Base-by-base conservation (phyloP, 441 rosid genomes). In the Populus hybrid region DNA sequence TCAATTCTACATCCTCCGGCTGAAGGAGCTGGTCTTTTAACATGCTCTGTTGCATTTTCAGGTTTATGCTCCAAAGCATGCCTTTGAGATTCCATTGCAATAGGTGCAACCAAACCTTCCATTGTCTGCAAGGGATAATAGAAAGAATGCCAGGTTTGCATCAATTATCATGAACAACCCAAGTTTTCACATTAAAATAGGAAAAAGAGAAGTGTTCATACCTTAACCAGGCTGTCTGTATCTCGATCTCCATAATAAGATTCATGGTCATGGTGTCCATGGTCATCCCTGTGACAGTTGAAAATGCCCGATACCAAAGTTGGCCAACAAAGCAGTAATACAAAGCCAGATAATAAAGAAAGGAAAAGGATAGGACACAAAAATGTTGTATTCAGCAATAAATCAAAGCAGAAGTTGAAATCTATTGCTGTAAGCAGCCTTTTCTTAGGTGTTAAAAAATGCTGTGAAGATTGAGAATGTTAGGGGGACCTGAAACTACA, bases 161-260 rank as follows among this genome's bases (percentile, higher is more conserved):
- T 46, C 57, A 46, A 46, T 46, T 46, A 46, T 46, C 28, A 40
- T 30, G 76, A 24, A 24, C 20, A 18, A 18, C 12, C 71, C 73
- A 70, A 69, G 66, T 67, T 30, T 73, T 65, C 72, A 64, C 35
- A 26, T n/a, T 3, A 21, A 71, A 76, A 5, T 30, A 6, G 61
- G 14, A 72, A 65, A 69, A 40, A 18, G 36, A 59, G 57, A 66
- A 72, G 21, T 65, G 10, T 78, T 69, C 70, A 30, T 83, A 92
- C 99, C 98, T 91, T 89, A 68, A 95, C 95, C 89, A 97, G 88
- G 83, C 90, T 88, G 0, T 97, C 97, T 40, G 98, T 91, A 86
- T 97, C 99, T 77, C 99, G 95, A 84, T 97, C 94, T 85, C 99
- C 99, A 87, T 95, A 92, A 86, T 97, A 97, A 61, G 98, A 92